phyloP scores from a whole-genome alignment of 306 rosid species.

The Carpinus viminea region DNA sequence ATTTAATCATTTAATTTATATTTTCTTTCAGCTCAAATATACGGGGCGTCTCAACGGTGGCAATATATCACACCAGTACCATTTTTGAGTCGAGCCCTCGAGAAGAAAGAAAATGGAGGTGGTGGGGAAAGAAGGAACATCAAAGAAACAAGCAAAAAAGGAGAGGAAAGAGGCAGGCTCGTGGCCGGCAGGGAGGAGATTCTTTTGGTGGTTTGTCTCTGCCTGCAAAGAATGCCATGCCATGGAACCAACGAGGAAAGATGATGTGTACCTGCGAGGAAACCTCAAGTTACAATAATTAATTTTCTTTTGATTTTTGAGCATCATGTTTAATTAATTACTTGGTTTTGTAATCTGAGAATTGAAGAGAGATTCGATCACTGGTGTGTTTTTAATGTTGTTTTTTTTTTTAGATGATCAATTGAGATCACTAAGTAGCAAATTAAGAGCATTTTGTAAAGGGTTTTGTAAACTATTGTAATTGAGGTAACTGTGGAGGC shows the following conservation, averaged over 20 bases:
- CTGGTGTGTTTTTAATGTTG: not conserved
- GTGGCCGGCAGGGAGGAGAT: constrained; percentile 39
- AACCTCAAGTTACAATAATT: constrained; percentile 29
- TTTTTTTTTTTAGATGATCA: not conserved
- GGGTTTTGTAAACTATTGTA: not conserved
- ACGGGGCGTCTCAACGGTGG: constrained; percentile 71
- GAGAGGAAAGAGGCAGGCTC: constrained; percentile 13
- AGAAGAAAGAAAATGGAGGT: constrained; percentile 35
- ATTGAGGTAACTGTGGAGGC: not conserved
- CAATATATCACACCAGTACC: constrained; percentile 73
- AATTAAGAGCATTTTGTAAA: not conserved
- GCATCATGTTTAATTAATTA: not conserved
- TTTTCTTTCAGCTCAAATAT: constrained; percentile 33
- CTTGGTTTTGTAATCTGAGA: not conserved
- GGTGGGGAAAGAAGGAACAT: constrained; percentile 12
- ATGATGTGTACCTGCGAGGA: constrained; percentile 9
- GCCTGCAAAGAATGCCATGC: constrained; percentile 75
- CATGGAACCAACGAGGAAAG: constrained; percentile 58
- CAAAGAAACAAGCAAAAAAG: constrained; percentile 7
- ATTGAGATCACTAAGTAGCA: not conserved
- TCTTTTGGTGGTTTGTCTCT: constrained; percentile 69
- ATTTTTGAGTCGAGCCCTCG: constrained; percentile 49
- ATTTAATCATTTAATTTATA: no score
- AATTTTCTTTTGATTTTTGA: not conserved
- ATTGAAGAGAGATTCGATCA: not conserved